A percentile compares a stretch with the other conserved stretches of the same genome.
Conservation (phyloP, 2,329 filamentous ascomycete genomes). For the Chalaropsis thielavioides region DNA sequence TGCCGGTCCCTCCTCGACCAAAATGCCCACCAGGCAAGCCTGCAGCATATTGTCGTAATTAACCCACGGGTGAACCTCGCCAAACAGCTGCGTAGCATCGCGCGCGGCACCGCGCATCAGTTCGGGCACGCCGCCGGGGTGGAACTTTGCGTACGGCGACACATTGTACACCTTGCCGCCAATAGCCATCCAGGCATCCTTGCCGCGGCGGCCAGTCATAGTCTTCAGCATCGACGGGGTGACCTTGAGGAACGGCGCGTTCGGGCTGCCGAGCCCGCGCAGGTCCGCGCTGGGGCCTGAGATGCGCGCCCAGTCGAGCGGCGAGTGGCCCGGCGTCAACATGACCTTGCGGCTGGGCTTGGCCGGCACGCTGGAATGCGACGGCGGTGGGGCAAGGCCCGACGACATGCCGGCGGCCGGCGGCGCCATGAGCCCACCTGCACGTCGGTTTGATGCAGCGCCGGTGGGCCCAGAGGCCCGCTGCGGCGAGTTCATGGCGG, state of each 20-base stretch:
- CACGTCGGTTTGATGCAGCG: slow-evolving; percentile 22
- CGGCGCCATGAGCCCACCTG: slow-evolving; percentile 22
- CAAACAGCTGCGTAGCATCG: slow-evolving; percentile 50
- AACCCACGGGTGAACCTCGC: slow-evolving; percentile 56
- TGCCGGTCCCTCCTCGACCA: slow-evolving; percentile 42
- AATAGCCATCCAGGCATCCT: slow-evolving; percentile 80
- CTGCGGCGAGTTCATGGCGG: slow-evolving; percentile 38
- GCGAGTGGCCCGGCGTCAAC: slow-evolving; percentile 80
- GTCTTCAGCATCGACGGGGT: slow-evolving; percentile 65
- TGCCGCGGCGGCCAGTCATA: slow-evolving; percentile 70
- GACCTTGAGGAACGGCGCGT: slow-evolving; percentile 50
- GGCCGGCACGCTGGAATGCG: slow-evolving; percentile 35
- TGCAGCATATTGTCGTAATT: slow-evolving; percentile 57
- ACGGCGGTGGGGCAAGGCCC: slow-evolving; percentile 41
- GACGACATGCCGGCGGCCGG: slow-evolving; percentile 20
- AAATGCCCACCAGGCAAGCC: slow-evolving; percentile 46
- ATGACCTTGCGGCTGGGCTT: slow-evolving; percentile 57
- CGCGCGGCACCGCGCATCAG: slow-evolving; percentile 47
- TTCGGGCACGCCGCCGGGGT: slow-evolving; percentile 74
- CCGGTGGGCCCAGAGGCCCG: slow-evolving; percentile 29
- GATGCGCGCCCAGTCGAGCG: slow-evolving; percentile 87
- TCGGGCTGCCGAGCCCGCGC: slow-evolving; percentile 41
- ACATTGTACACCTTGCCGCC: slow-evolving; percentile 91
- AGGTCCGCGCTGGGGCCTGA: slow-evolving; percentile 50
- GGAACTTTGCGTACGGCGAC: slow-evolving; percentile 74